Evolutionary conservation across 129 eudicot genomes (phyloP).

Genomic region (Chrysanthemum makinoi): DNA sequence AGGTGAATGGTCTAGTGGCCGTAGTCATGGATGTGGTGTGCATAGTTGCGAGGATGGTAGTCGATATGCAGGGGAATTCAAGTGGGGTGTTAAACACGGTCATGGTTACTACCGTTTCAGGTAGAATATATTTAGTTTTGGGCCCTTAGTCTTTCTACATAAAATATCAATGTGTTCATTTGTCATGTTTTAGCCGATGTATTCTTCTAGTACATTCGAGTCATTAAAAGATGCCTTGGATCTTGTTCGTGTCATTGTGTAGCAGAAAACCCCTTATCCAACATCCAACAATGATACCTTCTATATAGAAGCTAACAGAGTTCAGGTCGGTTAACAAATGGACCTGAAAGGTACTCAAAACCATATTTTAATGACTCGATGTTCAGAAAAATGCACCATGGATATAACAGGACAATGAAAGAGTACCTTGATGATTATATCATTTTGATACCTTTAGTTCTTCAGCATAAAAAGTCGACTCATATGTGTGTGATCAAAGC

Average conservation of each 20-base stretch:
- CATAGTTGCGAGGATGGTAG: constrained; percentile 38
- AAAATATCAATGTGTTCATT: no score
- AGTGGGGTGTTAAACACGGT: constrained; percentile 42
- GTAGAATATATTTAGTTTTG: no score
- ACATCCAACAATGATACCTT: no score
- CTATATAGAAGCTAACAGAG: no score
- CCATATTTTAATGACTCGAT: not conserved
- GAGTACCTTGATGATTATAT: not conserved
- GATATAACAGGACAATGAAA: not conserved
- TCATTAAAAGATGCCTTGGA: no score
- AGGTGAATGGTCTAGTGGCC: constrained; percentile 39
- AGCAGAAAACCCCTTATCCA: no score
- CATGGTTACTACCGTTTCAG: constrained; percentile 35
- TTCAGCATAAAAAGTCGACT: not conserved
- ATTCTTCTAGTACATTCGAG: no score
- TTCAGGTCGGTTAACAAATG: no score
- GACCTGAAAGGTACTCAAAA: no score
- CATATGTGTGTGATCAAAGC: not conserved
- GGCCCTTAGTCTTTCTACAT: no score
- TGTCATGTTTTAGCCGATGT: no score
- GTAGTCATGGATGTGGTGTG: constrained; percentile 34
- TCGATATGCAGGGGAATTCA: constrained; percentile 29
- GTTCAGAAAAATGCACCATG: not conserved
- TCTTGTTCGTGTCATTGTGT: no score
- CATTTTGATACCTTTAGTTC: not conserved